Conservation (phyloP, 495 filamentous ascomycete genomes). For the Mycothermus thermophilus region DNA sequence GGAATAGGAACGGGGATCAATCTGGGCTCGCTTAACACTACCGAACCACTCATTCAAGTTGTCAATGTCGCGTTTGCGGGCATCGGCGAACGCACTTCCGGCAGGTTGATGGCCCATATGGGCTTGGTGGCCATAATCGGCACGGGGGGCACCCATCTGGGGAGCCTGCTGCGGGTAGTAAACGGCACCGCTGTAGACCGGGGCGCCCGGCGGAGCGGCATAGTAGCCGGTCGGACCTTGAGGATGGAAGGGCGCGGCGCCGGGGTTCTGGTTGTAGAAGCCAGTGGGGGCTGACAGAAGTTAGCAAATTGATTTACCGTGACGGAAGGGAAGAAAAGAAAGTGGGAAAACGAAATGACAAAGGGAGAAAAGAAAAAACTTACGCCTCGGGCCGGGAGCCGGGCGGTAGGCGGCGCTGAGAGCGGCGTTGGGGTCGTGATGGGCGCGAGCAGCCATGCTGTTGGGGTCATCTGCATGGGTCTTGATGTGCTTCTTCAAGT, state of each 20-base stretch:
- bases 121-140: slow-evolving; percentile 37
- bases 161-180: slow-evolving; percentile 43
- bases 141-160: slow-evolving; percentile 33
- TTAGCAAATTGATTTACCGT: slow-evolving; percentile 32
- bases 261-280: slow-evolving; percentile 48
- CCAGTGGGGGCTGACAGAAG: slow-evolving; percentile 36
- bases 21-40: slow-evolving; percentile 73
- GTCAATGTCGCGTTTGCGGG: slow-evolving; percentile 70
- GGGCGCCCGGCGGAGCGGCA: slow-evolving; percentile 38
- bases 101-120: slow-evolving; percentile 17
- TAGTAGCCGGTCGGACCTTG: slow-evolving; percentile 20
- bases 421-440: slow-evolving; percentile 48
- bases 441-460: slow-evolving; percentile 57
- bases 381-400: slow-evolving; percentile 39
- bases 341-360: slow-evolving; percentile 17
- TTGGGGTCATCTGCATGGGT: slow-evolving; percentile 99
- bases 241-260: too few relatives aligned
- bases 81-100: slow-evolving; percentile 35
- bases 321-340: slow-evolving; percentile 10
- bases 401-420: slow-evolving; percentile 45
- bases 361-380: slow-evolving; percentile 12
- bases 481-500: slow-evolving; percentile 99
- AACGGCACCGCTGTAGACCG: slow-evolving; percentile 39
- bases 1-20: slow-evolving; percentile 71
- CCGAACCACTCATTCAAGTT: slow-evolving; percentile 89